Evolutionary conservation across 2,329 filamentous ascomycete species (phyloP), one percentile per base, ranked within the genome.

Genomic region (Zasmidium citrigriseum): DNA sequence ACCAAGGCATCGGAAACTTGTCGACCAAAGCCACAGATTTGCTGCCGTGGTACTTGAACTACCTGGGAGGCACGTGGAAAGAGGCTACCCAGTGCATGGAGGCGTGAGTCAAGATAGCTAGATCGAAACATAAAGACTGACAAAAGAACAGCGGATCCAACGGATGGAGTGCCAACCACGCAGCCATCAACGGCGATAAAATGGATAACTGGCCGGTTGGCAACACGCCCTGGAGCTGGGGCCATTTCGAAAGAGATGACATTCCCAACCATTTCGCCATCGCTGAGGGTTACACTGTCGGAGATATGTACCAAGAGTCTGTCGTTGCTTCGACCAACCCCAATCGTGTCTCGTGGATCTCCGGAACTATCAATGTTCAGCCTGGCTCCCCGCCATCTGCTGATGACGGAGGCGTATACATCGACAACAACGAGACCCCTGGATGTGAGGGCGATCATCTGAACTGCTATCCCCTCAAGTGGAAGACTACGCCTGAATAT

Each of bases 121-220:
- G 22, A 4, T 14, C 12, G n/a, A 18, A 22, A 10, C 24, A 82
- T 29, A 78, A 81, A 0, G 83, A 81, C 7, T 82, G 83, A 64
- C 84, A 82, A 66, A 82, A n/a, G n/a, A n/a, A n/a, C n/a, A n/a
- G n/a, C 83, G 83, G 82, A 4, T 73, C 72, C 60, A 84, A 85
- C 60, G 77, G 77, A 20, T 85, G 82, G 74, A 59, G 73, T 27
- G 74, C 77, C 2, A 85, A 83, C 58, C 83, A 85, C 34, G 76
- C 75, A 1, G 79, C 82, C 3, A 74, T 80, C 47, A 84, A 85
- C 24, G 82, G 84, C 65, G 84, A 84, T 0, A 66, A 79, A 44
- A 84, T 84, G 61, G 76, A 84, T 54, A 76, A 79, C 21, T 85
- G 83, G 83, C 81, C 79, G 0, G 66, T 76, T 4, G 78, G 81